phyloP scores from a whole-genome alignment of 805 yeast species.

The Ogataea haglerorum region DNA sequence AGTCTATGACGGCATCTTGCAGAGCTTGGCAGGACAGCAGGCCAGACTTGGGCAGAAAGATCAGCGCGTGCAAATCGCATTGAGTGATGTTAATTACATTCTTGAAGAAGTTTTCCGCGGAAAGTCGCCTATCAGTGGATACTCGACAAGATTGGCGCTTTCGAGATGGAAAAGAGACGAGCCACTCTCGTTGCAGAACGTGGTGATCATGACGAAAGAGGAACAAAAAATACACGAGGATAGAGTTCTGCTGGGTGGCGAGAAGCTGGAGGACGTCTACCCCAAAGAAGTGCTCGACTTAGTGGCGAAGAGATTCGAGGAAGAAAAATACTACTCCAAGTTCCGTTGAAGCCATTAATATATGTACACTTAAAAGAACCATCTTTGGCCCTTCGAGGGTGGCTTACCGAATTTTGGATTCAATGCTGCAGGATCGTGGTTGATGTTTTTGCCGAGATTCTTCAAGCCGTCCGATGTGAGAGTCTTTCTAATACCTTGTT shows the following conservation, averaged over 20 bases:
- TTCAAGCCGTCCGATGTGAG: slow-evolving; percentile 24
- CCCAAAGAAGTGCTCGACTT: slow-evolving; percentile 51
- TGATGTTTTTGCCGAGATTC: slow-evolving; percentile 23
- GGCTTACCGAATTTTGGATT: slow-evolving; percentile 51
- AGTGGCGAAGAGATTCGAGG: slow-evolving; percentile 63
- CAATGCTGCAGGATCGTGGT: slow-evolving; percentile 37
- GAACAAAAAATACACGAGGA: slow-evolving; percentile 82
- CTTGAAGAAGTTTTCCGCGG: slow-evolving; percentile 93
- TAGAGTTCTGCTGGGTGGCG: slow-evolving; percentile 67
- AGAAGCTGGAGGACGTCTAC: slow-evolving; percentile 61
- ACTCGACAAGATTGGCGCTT: slow-evolving; percentile 72
- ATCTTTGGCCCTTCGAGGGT: slow-evolving; percentile 49
- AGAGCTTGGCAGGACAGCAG: slow-evolving; percentile 84
- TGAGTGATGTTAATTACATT: slow-evolving; percentile 73
- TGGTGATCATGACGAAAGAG: slow-evolving; percentile 83
- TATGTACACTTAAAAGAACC: slow-evolving; percentile 47
- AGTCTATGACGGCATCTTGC: slow-evolving; percentile 77
- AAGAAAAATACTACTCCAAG: slow-evolving; percentile 69
- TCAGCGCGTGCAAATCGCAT: slow-evolving; percentile 70
- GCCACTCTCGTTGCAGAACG: slow-evolving; percentile 68
- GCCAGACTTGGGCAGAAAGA: slow-evolving; percentile 69
- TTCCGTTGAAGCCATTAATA: slow-evolving; percentile 36
- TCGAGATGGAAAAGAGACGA: slow-evolving; percentile 78
- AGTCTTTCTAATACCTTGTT: slow-evolving; percentile 27
- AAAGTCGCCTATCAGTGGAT: slow-evolving; percentile 82